Evolutionary conservation across 1,284 basidiomycete genomes (phyloP).

Genomic region (Ustilago shanxiensis): DNA sequence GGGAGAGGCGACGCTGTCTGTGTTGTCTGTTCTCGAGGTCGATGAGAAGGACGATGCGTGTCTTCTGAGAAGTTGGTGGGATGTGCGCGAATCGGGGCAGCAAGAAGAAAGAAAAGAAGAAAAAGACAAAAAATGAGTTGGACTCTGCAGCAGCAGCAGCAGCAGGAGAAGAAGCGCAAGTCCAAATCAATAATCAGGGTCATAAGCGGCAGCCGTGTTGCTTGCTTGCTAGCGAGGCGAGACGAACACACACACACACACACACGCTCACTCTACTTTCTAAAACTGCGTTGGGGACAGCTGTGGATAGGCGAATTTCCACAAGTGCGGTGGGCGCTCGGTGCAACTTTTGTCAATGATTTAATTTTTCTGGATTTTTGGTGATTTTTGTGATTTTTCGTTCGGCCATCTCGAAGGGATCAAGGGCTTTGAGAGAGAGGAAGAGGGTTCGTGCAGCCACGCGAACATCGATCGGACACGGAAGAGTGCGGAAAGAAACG

Average conservation of each 20-base stretch:
- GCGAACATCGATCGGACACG: conserved; percentile 15
- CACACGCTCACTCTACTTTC: too few species aligned
- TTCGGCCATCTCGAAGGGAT: not conserved
- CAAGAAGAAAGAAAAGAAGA: not conserved
- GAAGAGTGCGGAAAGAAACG: conserved; percentile 16
- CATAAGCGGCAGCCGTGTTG: not conserved
- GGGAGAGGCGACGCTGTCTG: not conserved
- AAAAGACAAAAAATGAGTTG: not conserved
- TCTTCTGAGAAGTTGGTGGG: not conserved
- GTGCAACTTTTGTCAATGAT: not conserved
- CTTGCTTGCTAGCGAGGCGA: not conserved
- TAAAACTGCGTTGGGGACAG: not conserved
- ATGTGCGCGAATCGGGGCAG: not conserved
- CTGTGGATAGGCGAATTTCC: not conserved
- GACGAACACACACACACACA: not conserved
- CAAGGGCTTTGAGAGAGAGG: too few species aligned
- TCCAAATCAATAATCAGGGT: not conserved
- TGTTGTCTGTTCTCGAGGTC: too few species aligned
- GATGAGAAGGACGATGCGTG: conserved; percentile 1
- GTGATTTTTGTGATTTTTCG: not conserved
- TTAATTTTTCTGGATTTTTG: not conserved
- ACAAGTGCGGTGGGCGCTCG: not conserved
- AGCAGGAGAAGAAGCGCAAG: too few species aligned
- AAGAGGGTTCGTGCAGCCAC: conserved; percentile 1
- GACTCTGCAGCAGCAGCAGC: conserved; percentile 4